phyloP scores from a whole-genome alignment of 2,329 filamentous ascomycete species.

The Claviceps monticola region DNA sequence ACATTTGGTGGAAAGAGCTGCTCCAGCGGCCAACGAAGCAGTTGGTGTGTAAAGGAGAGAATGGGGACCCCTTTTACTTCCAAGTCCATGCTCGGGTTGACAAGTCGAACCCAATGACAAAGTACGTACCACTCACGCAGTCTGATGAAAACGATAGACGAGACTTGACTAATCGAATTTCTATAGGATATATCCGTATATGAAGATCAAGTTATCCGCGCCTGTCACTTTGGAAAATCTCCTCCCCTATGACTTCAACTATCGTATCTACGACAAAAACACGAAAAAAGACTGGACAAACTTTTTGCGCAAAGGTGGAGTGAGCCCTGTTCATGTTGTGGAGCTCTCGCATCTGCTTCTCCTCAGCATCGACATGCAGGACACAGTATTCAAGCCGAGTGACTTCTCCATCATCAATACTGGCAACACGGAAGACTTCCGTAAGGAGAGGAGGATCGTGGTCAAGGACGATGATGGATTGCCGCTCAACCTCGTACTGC shows the following conservation, averaged over 20 bases:
- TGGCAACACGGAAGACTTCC: slow-evolving; percentile 75
- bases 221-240: slow-evolving; percentile 91
- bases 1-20: slow-evolving; percentile 84
- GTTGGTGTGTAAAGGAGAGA: slow-evolving; percentile 76
- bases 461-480: slow-evolving; percentile 78
- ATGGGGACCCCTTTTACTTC: slow-evolving; percentile 88
- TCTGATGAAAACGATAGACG: too few species aligned
- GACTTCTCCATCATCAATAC: slow-evolving; percentile 97
- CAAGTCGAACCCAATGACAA: slow-evolving; percentile 67
- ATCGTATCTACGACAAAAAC: slow-evolving; percentile 96
- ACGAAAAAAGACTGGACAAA: slow-evolving; percentile 99
- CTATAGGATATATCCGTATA: slow-evolving; percentile 70
- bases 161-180: background rate
- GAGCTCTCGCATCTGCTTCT: slow-evolving; percentile 87
- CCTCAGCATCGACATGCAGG: slow-evolving; percentile 91
- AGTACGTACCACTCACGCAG: slow-evolving; percentile 28
- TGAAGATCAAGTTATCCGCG: slow-evolving; percentile 82
- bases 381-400: slow-evolving; percentile 85
- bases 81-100: slow-evolving; percentile 83
- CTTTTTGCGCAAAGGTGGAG: slow-evolving; percentile 87
- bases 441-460: slow-evolving; percentile 62
- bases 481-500: slow-evolving; percentile 66
- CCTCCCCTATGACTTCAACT: slow-evolving; percentile 96
- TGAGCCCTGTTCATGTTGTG: slow-evolving; percentile 94
- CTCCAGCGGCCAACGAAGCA: slow-evolving; percentile 74